Evolutionary conservation across 2,329 filamentous ascomycete species (phyloP), one percentile per base, ranked within the genome.

Genomic region (Blumeriella jaapii): DNA sequence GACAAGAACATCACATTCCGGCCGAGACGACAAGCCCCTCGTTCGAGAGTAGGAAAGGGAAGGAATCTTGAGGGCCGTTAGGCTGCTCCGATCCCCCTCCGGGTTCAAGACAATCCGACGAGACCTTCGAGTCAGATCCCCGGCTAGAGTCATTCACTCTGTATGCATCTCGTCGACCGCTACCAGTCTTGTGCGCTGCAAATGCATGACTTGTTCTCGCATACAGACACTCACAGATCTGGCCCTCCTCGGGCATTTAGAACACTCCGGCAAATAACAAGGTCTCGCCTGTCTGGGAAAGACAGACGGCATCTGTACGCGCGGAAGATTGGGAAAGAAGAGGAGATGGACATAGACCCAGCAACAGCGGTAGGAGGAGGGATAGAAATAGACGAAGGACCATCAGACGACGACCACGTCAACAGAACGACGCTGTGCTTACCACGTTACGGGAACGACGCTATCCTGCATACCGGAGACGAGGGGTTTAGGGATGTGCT

Each of bases 381-480:
- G 32, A 36, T 24, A 38, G 33, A 38, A 36, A 27, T 40, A 32
- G 34, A 35, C 31, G 24, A 25, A 35, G 36, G 42, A 31, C 17
- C 40, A 19, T 22, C 30, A 31, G 16, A 27, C 13, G 47, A 48
- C 15, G 34, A 31, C 6, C 25, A 49, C 8, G 42, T 53, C 25
- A 43, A 54, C 12, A 42, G 54, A 40, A 19, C 41, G n/a, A 50
- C 47, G 2, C 38, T 55, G 7, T 56, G 54, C 29, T 36, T 56
- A 22, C 51, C 54, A 0, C 36, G 50, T 28, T 50, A 48, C 15
- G 35, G 22, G 25, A 45, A 41, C 24, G 42, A 48, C 37, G 34
- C 45, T 0, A 45, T 54, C 24, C 20, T 50, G 6, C 53, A 55
- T 40, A 34, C 30, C 18, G 52, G 53, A 5, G 50, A 55, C 25